phyloP scores from a whole-genome alignment of 1,139 yeast species.

The Pichia sp. region DNA sequence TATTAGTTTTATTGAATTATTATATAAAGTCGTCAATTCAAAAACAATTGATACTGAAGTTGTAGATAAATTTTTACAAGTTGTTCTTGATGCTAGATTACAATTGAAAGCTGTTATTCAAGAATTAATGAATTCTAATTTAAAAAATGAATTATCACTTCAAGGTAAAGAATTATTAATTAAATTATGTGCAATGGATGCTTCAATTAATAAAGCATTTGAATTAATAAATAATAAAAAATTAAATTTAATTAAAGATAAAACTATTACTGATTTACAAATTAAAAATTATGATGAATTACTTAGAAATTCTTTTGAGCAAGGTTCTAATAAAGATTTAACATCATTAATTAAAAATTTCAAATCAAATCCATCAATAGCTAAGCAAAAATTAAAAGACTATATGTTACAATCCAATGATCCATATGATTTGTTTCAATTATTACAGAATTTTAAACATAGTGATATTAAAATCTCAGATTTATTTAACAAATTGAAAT shows the following conservation, averaged over 20 bases:
- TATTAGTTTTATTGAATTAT: slow-evolving; percentile 32
- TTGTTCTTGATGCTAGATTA: slow-evolving; percentile 39
- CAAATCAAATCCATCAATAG: slow-evolving; percentile 17
- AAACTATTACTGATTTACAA: background rate
- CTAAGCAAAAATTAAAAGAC: slow-evolving; percentile 51
- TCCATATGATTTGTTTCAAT: slow-evolving; percentile 44
- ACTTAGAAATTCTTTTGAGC: background rate
- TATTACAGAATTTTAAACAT: slow-evolving; percentile 43
- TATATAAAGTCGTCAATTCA: slow-evolving; percentile 28
- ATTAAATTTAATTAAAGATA: slow-evolving; percentile 1
- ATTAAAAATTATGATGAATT: slow-evolving; percentile 1
- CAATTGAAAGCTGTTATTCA: slow-evolving; percentile 49
- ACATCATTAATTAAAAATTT: slow-evolving; percentile 1
- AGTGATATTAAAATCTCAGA: slow-evolving; percentile 48
- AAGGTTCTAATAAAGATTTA: background rate
- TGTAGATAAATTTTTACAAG: slow-evolving; percentile 38
- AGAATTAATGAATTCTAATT: slow-evolving; percentile 51
- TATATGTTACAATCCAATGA: slow-evolving; percentile 46
- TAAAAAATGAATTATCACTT: slow-evolving; percentile 45
- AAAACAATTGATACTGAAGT: slow-evolving; percentile 26
- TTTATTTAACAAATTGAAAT: slow-evolving; percentile 32
- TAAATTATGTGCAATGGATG: slow-evolving; percentile 56
- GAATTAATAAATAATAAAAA: slow-evolving; percentile 30
- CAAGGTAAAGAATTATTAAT: slow-evolving; percentile 71
- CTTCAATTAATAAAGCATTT: slow-evolving; percentile 57